Evolutionary conservation across 768 basidiomycete species (phyloP), one percentile per base, ranked within the genome.

Genomic region (Lenzites betulinus): DNA sequence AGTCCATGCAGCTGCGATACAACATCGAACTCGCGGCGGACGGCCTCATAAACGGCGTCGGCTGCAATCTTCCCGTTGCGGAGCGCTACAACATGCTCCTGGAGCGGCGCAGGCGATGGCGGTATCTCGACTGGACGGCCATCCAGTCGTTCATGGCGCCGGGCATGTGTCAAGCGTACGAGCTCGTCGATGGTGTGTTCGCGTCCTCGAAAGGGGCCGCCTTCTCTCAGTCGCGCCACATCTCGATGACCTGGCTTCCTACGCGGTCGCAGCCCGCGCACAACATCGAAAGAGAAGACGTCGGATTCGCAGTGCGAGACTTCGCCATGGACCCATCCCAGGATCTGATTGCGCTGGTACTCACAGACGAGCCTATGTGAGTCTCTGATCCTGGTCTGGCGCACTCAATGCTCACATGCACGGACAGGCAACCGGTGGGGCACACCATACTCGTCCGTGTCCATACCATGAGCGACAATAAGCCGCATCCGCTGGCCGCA

Each of bases 301-400:
- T 85, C 0, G 77, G 75, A 1, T 46, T 83, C 8, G 59, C 69
- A 9, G 75, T 78, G 39, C 75, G 81, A 44, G 86, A 87, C 65
- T 85, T 87, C 60, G 84, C 83, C 0, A 81, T 87, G n/a, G 86
- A 88, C 64, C 85, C 87, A 0, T 78, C 82, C 5, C 87, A 88
- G 68, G 84, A 88, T 63, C 66, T 88, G 47, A 73, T 87, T 38
- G 77, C 81, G 8, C 67, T 83, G 16, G 69, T 84, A n/a, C 65
- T 69, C 18, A 43, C 51, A 15, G 66, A 66, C n/a, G 61, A 59
- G 9, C 9, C 26, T 1, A 26, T n/a, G 68, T 70, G 46, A 54
- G 66, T 51, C 9, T 18, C 15, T 49, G 2, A 13, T 28, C n/a
- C n/a, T n/a, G n/a, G n/a, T n/a, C n/a, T n/a, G 7, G 36, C 22